phyloP scores from a whole-genome alignment of 768 basidiomycete species.

The Xerocomellus amylosporus region DNA sequence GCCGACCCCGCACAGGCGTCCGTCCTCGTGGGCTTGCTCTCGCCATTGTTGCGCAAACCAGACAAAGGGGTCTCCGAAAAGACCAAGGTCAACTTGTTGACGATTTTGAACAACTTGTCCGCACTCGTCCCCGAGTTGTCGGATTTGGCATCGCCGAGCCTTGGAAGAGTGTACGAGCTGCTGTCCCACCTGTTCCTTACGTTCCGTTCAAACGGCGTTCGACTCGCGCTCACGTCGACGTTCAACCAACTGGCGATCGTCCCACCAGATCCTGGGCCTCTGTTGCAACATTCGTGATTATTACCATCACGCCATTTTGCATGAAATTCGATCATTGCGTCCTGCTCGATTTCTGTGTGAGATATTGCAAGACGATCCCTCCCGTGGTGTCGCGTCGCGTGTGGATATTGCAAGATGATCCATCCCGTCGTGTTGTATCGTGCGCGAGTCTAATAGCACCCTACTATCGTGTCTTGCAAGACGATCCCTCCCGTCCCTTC shows the following conservation, averaged over 20 bases:
- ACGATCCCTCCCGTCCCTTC: too few relatives aligned
- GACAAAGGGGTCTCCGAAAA: conserved; percentile 77
- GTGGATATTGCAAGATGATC: too few relatives aligned
- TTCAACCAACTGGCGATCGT: conserved; percentile 51
- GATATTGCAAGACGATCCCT: too few relatives aligned
- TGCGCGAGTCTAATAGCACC: too few relatives aligned
- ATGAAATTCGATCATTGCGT: too few relatives aligned
- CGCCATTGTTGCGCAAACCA: conserved; percentile 77
- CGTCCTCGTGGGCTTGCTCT: conserved; percentile 66
- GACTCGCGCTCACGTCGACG: conserved; percentile 64
- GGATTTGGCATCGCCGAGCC: conserved; percentile 42
- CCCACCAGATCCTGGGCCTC: too few relatives aligned
- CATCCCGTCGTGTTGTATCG: too few relatives aligned
- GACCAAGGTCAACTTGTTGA: conserved; percentile 78
- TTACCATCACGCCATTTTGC: too few relatives aligned
- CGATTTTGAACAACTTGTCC: conserved; percentile 64
- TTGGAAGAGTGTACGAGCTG: conserved; percentile 56
- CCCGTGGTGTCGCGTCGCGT: too few relatives aligned
- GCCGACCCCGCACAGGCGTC: conserved; percentile 68
- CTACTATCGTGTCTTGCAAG: too few relatives aligned
- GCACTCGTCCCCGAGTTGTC: conserved; percentile 62
- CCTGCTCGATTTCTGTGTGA: too few relatives aligned
- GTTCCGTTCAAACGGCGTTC: conserved; percentile 66
- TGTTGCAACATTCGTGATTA: too few relatives aligned
- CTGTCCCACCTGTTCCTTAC: conserved; percentile 76